Base-by-base conservation (phyloP, 1,139 yeast species). In the Suhomyces bokatorum region DNA sequence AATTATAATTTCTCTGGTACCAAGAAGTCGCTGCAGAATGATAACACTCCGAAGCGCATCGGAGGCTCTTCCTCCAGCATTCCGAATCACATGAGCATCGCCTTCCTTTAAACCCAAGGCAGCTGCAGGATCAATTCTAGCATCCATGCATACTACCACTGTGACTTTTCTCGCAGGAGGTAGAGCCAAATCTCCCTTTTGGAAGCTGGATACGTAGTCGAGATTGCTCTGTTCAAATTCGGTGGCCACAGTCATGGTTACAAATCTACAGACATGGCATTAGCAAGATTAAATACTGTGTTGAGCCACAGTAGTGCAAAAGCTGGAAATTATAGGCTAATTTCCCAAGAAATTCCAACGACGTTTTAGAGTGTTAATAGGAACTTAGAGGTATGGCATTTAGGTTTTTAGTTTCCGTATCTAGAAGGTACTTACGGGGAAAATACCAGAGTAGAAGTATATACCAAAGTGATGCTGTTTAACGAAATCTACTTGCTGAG, bases 141-240 rank as follows among this genome's bases (percentile, higher is more conserved):
- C 77, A 56, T 72, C 77, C 77, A 72, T 72, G 51, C 77, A 72
- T 0, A 66, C 60, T n/a, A 71, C 62, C 17, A 71, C 63, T 1
- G 69, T 64, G 16, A 68, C 67, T 45, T 68, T 59, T 37, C 67
- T 59, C 4, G 58, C 58, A 6, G 77, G 76, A 11, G 75, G 75
- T 39, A 70, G 51, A 1, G 71, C 58, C 33, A 70, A 56, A 13
- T 51, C 53, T 8, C 67, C 68, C 32, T 62, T 54, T 36, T 47
- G 44, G 47, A 65, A 65, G 8, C 45, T 47, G 15, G 51, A 39
- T 11, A 47, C 62, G 45, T 65, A 65, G 2, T 35, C 20, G 29
- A 43, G 16, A 44, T 62, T 62, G 17, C 58, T 59, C 17, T 38
- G 20, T 49, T 63, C 69, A 34, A 64, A 58, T 47, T 62, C 58